Evolutionary conservation across 495 filamentous ascomycete genomes (phyloP), one percentile per base, ranked within the genome.

Genomic region (Trichoderma virens): DNA sequence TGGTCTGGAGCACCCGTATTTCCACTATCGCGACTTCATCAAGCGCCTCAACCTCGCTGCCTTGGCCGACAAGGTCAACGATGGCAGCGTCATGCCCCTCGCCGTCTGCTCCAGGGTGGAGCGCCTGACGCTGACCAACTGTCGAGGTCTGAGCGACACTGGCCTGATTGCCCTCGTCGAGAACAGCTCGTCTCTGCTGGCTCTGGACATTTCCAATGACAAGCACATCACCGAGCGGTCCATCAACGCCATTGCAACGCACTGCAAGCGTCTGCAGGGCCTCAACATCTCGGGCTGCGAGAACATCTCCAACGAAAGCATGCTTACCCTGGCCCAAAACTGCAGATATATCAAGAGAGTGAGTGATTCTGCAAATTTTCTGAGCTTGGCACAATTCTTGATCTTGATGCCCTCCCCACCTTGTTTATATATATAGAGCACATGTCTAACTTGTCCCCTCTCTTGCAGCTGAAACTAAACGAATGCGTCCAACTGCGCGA

Each of bases 101-200:
- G 77, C 84, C 11, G 82, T 85, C 38, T 99, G 95, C 82, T 95
- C 91, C 67, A 86, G 94, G 25, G 84, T 99, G 62, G 95, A 99
- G 75, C 88, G 95, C 38, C 77, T 99, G 72, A 99, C 95, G 6
- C 76, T 99, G 71, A 97, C 95, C 34, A 91, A 90, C 72, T 99
- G 95, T 79, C 85, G 81, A 9, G 84, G 87, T 67, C 75, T 99
- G 62, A 92, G 92, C 61, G 95, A 99, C 69, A 77, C 80, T 7
- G 92, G 93, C 5, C 81, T 99, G 20, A 88, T 86, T 61, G 85
- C 88, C 39, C 81, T 99, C 65, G 79, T 99, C 45, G 81, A 88
- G 63, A 87, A 87, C 62, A 97, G 92, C 71, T 79, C 82, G 41
- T 87, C 91, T 69, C 81, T 99, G 39, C 85, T 96, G 65, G 94